Evolutionary conservation across 805 yeast genomes (phyloP), one percentile per base, ranked within the genome.

Genomic region (Lipomyces orientalis): DNA sequence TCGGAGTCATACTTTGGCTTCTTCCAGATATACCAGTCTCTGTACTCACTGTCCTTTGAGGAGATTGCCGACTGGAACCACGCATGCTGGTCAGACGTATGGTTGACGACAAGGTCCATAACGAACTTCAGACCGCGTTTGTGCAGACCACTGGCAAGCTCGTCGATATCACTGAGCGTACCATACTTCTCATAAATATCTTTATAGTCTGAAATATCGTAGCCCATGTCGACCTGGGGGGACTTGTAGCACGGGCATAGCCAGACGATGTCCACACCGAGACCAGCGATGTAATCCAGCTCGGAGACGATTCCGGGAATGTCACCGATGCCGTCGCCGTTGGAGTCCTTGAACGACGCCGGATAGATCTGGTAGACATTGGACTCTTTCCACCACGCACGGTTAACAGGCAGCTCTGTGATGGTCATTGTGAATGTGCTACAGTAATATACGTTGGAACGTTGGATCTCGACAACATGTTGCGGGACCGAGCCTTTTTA

Each of bases 211-310:
- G 85, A 77, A 71, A 86, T 85, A 71, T 86, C 89, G 73, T 86
- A 86, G 2, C 89, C 89, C 88, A 86, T 86, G 74, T 86, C 89
- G 61, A 83, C 85, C 74, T 84, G 86, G 7, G 89, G 89, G 1
- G 87, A 84, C 70, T 84, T 86, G 76, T 81, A 85, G 80, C 85
- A 84, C 35, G 89, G 89, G 33, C 85, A 83, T 62, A 86, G 76
- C 89, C 89, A 86, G 54, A 86, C 78, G 25, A 84, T 82, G 65
- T 85, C 87, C 16, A 80, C 80, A 1, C 87, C 87, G 37, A 86
- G 75, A 31, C 75, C 76, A 73, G 84, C 82, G 75, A 86, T 75
- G 75, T 86, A 84, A 75, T 84, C 87, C 71, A 86, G 78, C 49
- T 83, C 81, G 25, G 84, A 81, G 66, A 84, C 79, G 66, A 86